These are phyloP conservation scores for Cruciata laevipes DNA, from an alignment of 257 asterid species.

Conservation along the genomic window DNA sequence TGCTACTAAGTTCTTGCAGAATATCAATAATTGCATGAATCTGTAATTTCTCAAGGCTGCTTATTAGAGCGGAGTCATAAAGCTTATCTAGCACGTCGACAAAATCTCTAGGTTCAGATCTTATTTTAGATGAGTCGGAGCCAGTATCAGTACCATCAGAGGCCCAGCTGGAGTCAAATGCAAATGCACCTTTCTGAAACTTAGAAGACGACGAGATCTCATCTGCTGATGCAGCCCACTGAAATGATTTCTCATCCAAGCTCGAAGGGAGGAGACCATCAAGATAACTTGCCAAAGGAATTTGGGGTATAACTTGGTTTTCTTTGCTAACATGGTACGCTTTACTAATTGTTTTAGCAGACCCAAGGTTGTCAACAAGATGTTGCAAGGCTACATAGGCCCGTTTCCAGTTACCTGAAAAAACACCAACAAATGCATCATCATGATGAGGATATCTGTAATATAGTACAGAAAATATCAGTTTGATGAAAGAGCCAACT, in stretches of 20 bases:
- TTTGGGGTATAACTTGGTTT: constrained; percentile 37
- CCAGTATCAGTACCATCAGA: constrained; percentile 33
- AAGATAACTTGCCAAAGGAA: constrained; percentile 68
- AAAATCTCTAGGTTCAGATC: constrained; percentile 55
- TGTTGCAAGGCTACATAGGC: constrained; percentile 72
- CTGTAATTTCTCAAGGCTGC: constrained; percentile 65
- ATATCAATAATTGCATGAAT: constrained; percentile 61
- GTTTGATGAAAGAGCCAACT: background rate
- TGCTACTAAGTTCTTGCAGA: constrained; percentile 63
- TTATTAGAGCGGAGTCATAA: constrained; percentile 32
- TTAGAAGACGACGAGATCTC: constrained; percentile 27
- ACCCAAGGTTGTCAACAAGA: constrained; percentile 48
- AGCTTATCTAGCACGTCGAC: constrained; percentile 53
- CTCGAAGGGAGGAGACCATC: constrained; percentile 52
- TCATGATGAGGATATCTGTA: background rate
- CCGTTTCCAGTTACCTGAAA: constrained; percentile 80
- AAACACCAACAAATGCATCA: background rate
- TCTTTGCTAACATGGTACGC: constrained; percentile 27
- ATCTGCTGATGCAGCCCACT: constrained; percentile 41
- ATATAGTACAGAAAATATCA: background rate
- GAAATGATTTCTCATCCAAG: constrained; percentile 49
- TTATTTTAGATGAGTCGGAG: constrained; percentile 31
- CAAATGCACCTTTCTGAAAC: constrained; percentile 37
- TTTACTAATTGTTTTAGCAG: constrained; percentile 28
- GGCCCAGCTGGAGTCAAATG: constrained; percentile 35